Base-by-base conservation (phyloP, 129 eudicot species). In the Rutidosis leptorrhynchoides region DNA sequence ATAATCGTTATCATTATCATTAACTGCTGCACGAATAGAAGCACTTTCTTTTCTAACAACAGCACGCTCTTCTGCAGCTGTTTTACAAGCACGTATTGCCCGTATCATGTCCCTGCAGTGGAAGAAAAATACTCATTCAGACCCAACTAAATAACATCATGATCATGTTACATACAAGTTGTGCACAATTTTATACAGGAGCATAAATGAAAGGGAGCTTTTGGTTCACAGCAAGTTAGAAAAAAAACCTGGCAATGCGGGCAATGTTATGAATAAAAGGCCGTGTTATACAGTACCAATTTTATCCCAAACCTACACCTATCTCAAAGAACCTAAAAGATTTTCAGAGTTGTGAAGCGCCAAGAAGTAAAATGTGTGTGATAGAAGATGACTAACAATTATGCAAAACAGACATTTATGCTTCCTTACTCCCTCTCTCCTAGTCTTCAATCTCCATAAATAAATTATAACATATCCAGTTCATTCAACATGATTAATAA, bases 41-140 rank as follows among this genome's bases (percentile, higher is more conserved):
- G 99, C 99, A 84, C 99, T 84, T 77, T 94, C 99, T 85, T 94
- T 94, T 81, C 99, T 86, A 56, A 94, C 88, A 84, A 94, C 99
- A 72, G 86, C 97, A 19, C 99, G 97, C 71, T 94, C 99, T 81
- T 94, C 99, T 69, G 99, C 99, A 40, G 99, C 99, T 67, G 99
- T 94, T 81, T 94, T 94, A 85, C 97, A 89, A 84, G 97, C 95
- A 73, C 99, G 99, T 77, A 94, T 86, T 33, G 99, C 86, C 83
- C 99, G 90, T 77, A 94, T 94, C 99, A 94, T 94, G 88, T 94
- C 99, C 97, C 99, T 94, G 80, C 85, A 80, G 24, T 74, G 46
- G 58, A 77, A 19, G 42, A 65, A 62, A 23, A 65, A 29, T 60
- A 58, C 21, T 29, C 40, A 58, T 58, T 73, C 52, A 55, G 14